Evolutionary conservation across 129 eudicot species (phyloP), one percentile per base, ranked within the genome.

Genomic region (Tanacetum coccineum): DNA sequence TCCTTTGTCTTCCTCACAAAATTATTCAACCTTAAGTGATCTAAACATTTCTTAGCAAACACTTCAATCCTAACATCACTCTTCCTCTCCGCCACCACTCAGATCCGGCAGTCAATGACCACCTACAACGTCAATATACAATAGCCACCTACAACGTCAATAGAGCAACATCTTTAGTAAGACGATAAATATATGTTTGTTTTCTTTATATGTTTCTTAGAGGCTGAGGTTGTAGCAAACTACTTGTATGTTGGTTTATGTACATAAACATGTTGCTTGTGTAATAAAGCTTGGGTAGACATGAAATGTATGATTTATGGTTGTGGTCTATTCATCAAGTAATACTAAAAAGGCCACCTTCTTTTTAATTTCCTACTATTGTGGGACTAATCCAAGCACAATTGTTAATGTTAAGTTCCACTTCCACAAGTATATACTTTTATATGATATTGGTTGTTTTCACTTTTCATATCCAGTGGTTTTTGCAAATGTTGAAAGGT

Each of bases 281-380:
- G 75, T 76, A 76, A 76, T 68, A 76, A 76, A 68, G 65, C 25
- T 62, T 61, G 75, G 75, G 40, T 68, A 60, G 63, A 51, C 80
- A 9, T 75, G 40, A 39, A 36, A 60, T 62, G 58, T 64, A 53
- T 68, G 44, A 76, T 76, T 13, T 67, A 67, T 51, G 69, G 64
- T 46, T 73, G 56, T 68, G 52, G 17, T 68, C 46, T 22, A n/a
- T n/a, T n/a, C 25, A 22, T 22, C 25, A 22, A 22, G 25, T 22
- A n/a, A 14, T 51, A 40, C 49, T 8, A 12, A 9, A 42, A 30
- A 20, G 12, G 9, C 7, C 22, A 3, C n/a, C 46, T 32, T 61
- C 18, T 36, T 22, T 36, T 36, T 1, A 36, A 36, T 36, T 9
- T 36, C 42, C 9, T 9, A 7, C 9, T 36, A 0, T 36, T 36